These are phyloP conservation scores for Tremella fuciformis DNA, from an alignment of 768 basidiomycete species.

Conservation along the genomic window DNA sequence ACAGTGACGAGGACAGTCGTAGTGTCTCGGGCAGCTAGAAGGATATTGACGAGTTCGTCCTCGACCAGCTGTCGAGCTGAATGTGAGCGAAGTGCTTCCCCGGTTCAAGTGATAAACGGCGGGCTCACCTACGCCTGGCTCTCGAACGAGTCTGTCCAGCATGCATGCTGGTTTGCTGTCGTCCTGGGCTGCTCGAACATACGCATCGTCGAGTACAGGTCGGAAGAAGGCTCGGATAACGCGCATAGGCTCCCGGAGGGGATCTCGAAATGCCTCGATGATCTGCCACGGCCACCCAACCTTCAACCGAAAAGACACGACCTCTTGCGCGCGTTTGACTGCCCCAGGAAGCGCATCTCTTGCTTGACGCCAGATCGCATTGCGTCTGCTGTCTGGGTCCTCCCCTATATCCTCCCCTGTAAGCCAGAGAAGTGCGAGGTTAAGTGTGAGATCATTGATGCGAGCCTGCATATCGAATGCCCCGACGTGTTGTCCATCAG, in stretches of 20 bases:
- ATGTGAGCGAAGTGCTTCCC: too few relatives aligned
- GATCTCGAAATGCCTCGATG: slow-evolving; percentile 35
- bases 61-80: slow-evolving; percentile 57
- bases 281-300: slow-evolving; percentile 47
- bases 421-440: slow-evolving; percentile 41
- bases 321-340: slow-evolving; percentile 31
- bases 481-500: not conserved
- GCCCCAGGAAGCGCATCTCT: slow-evolving; percentile 23
- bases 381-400: not conserved
- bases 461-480: slow-evolving; percentile 39
- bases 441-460: slow-evolving; percentile 27
- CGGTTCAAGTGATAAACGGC: too few relatives aligned
- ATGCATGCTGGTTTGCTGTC: slow-evolving; percentile 12
- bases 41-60: slow-evolving; percentile 72
- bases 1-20: slow-evolving; percentile 70
- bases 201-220: slow-evolving; percentile 35
- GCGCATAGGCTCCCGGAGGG: slow-evolving; percentile 36
- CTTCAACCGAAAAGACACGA: slow-evolving; percentile 41
- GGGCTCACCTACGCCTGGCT: slow-evolving; percentile 20
- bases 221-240: slow-evolving; percentile 34
- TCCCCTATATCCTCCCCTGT: slow-evolving; percentile 28
- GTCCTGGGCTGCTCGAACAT: not conserved
- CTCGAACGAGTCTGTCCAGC: slow-evolving; percentile 43
- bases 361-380: slow-evolving; percentile 14
- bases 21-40: slow-evolving; percentile 75